A percentile compares a stretch with the other conserved stretches of the same genome.
These are phyloP conservation scores for Spatholobus suberectus DNA, from an alignment of 306 rosid species.

Conservation along the genomic window DNA sequence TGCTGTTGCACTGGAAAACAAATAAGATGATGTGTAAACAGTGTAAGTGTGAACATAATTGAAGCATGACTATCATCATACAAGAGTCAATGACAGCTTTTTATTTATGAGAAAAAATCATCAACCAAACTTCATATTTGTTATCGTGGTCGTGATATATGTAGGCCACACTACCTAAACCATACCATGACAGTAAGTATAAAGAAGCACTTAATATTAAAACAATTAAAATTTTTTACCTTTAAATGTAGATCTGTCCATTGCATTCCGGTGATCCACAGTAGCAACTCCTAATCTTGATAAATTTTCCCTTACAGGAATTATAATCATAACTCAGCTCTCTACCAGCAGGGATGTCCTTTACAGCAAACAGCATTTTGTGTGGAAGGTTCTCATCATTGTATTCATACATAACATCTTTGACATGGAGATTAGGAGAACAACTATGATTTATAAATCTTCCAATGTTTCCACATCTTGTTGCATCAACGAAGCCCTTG, in stretches of 20 bases:
- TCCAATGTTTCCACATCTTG: conserved; percentile 39
- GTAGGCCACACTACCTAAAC: too few species aligned
- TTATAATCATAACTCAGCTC: conserved; percentile 47
- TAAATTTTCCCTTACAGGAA: not conserved
- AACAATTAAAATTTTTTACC: not conserved
- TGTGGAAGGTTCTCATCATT: conserved; percentile 32
- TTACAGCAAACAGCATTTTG: conserved; percentile 44
- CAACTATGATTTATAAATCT: conserved; percentile 53
- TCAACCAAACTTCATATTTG: not conserved
- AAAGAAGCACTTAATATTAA: not conserved
- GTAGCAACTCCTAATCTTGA: not conserved
- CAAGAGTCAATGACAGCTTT: not conserved
- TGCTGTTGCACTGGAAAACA: not conserved
- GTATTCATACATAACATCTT: conserved; percentile 36
- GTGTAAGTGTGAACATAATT: not conserved
- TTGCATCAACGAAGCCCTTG: conserved; percentile 43
- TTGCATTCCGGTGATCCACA: conserved; percentile 26
- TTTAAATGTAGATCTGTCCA: conserved; percentile 24
- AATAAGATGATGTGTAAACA: not conserved
- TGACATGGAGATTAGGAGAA: conserved; percentile 41
- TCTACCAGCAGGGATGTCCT: conserved; percentile 45
- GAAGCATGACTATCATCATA: not conserved
- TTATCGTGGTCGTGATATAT: too few species aligned
- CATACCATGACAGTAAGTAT: not conserved
- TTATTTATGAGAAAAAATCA: too few species aligned